Percentiles rank a stretch among this genome's conserved stretches.
phyloP scores from a whole-genome alignment of 225 moss, liverwort and hornwort species.

The Rhytidiadelphus loreus region DNA sequence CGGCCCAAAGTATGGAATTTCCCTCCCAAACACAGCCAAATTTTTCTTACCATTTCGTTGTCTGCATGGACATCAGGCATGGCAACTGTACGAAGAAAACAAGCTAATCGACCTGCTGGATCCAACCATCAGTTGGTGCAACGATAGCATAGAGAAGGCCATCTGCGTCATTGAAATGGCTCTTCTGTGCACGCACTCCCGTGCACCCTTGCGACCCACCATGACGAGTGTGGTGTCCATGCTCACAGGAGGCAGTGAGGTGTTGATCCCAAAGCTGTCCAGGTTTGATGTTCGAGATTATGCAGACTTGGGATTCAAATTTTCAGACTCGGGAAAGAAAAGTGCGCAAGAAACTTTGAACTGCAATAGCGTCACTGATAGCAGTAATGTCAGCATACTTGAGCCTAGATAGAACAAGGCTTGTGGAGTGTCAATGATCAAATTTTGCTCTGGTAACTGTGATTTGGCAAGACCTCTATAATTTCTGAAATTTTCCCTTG shows the following conservation, averaged over 20 bases:
- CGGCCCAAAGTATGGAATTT: not conserved
- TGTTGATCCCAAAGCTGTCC: not conserved
- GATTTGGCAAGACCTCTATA: not conserved
- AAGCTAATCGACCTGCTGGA: conserved; percentile 46
- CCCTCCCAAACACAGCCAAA: not conserved
- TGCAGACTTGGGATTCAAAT: conserved; percentile 4
- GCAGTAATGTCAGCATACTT: conserved; percentile 10
- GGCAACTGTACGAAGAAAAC: conserved; percentile 52
- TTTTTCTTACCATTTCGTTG: not conserved
- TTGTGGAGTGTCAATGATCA: not conserved
- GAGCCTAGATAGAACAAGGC: conserved; percentile 4
- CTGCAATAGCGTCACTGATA: not conserved
- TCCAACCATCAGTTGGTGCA: conserved; percentile 30
- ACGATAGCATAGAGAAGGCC: conserved; percentile 8
- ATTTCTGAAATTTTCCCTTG: not conserved
- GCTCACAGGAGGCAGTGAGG: conserved; percentile 14
- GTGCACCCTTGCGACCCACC: conserved; percentile 29
- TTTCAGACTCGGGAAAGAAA: not conserved
- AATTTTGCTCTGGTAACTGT: not conserved
- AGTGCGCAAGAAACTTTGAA: not conserved
- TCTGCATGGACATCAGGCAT: conserved; percentile 19
- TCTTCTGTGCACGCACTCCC: conserved; percentile 53
- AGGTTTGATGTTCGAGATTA: conserved; percentile 24
- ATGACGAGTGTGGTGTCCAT: conserved; percentile 56
- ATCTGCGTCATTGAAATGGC: conserved; percentile 30